Percentiles rank a stretch among this genome's conserved stretches.
These are phyloP conservation scores for Wakefieldia striispora DNA, from an alignment of 768 basidiomycete genomes.

Conservation along the genomic window DNA sequence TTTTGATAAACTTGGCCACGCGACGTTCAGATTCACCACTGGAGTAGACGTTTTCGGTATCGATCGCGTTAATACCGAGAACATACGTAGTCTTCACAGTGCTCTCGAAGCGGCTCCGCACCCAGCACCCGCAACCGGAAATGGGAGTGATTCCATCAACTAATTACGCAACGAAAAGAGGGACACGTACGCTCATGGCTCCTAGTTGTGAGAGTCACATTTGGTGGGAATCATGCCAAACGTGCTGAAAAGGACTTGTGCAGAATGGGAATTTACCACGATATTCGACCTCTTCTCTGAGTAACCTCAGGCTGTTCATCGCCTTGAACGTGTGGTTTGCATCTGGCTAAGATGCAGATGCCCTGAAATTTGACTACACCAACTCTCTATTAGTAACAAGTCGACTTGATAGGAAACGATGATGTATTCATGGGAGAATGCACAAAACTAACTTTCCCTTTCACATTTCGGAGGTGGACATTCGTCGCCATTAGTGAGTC, in stretches of 20 bases:
- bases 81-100: conserved; percentile 40
- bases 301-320: too few species aligned
- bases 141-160: background rate
- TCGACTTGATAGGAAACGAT: too few species aligned
- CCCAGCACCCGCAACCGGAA: conserved; percentile 25
- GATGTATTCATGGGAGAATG: too few species aligned
- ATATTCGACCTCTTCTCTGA: conserved; percentile 21
- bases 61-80: conserved; percentile 39
- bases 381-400: too few species aligned
- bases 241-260: conserved; percentile 2
- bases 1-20: conserved; percentile 37
- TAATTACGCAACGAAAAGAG: background rate
- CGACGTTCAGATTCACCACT: conserved; percentile 38
- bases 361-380: too few species aligned
- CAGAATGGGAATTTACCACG: conserved; percentile 32
- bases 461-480: too few species aligned
- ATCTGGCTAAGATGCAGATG: too few species aligned
- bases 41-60: conserved; percentile 39
- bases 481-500: too few species aligned
- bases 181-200: conserved; percentile 26
- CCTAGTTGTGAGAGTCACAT: conserved; percentile 20
- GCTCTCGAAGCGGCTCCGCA: conserved; percentile 24
- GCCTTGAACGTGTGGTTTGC: too few species aligned
- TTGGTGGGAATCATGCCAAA: background rate
- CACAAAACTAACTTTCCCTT: too few species aligned